Evolutionary conservation across 139 green algal genomes (phyloP), one percentile per base, ranked within the genome.

Genomic region (Yamagishiella unicocca): DNA sequence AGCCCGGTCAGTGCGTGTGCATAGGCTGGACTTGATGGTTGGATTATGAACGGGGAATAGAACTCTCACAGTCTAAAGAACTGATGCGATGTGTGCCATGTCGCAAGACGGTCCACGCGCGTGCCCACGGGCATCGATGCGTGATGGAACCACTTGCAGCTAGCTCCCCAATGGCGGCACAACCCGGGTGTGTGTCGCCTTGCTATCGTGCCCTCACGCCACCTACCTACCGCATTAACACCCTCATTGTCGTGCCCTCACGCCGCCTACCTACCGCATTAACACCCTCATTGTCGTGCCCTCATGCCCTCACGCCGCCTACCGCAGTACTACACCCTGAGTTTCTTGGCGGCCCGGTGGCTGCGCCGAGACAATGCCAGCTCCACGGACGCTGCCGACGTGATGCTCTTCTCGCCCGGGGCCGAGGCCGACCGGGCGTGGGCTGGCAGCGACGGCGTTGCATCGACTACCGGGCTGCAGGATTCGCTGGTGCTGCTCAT

Each of bases 271-370:
- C 50, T 58, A n/a, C n/a, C n/a, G n/a, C n/a, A n/a, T n/a, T n/a
- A n/a, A n/a, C n/a, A n/a, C n/a, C n/a, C n/a, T n/a, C n/a, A n/a
- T n/a, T n/a, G 14, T 58, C 50, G 14, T 58, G 14, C 50, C 50
- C n/a, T n/a, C n/a, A n/a, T n/a, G n/a, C n/a, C n/a, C n/a, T n/a
- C n/a, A 25, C 17, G 17, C 50, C 50, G 14, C 50, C 50, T 58
- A 58, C 27, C 31, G 12, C 75, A 82, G 75, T 64, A 62, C 75
- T 82, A 68, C 35, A 42, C 50, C 4, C 22, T 82, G 17, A 50
- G 31, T 33, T 53, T 68, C 21, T 2, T 66, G n/a, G 35, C 31
- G 27, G 75, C 75, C 50, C 12, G n/a, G 0, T 82, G 75, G 75
- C 46, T 68, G 4, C 50, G 50, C 12, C 46, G 38, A 40, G 50